Percentiles rank a stretch among this genome's conserved stretches.
Conservation (phyloP, 2,329 filamentous ascomycete genomes). For the Akanthomyces uredinophilus region DNA sequence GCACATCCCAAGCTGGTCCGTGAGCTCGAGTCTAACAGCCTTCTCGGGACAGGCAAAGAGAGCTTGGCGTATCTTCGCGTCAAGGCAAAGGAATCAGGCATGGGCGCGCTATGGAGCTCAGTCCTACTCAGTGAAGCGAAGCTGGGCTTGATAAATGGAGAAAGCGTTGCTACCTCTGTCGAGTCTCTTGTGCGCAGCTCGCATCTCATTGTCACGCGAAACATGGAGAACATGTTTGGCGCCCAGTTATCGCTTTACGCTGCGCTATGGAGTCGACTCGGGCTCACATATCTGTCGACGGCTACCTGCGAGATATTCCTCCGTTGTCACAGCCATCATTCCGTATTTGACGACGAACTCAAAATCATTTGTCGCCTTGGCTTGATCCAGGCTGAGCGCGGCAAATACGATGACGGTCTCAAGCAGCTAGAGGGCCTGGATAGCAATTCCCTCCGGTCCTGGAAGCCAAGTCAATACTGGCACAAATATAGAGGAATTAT, state of each 20-base stretch:
- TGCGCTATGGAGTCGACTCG: conserved; percentile 71
- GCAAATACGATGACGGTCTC: conserved; percentile 65
- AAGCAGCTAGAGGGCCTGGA: conserved; percentile 41
- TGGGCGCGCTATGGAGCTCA: conserved; percentile 80
- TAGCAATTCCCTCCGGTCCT: conserved; percentile 58
- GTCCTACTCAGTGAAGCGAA: conserved; percentile 83
- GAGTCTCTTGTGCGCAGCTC: conserved; percentile 80
- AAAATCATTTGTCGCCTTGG: conserved; percentile 69
- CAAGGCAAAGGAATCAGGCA: conserved; percentile 79
- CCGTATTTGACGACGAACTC: conserved; percentile 69
- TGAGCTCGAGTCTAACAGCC: conserved; percentile 63
- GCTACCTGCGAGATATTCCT: conserved; percentile 69
- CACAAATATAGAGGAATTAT: conserved; percentile 62
- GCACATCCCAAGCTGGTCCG: conserved; percentile 72
- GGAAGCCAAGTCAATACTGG: conserved; percentile 74
- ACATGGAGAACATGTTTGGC: conserved; percentile 67
- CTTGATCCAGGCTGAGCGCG: conserved; percentile 53
- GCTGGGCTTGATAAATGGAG: conserved; percentile 66
- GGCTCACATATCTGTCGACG: conserved; percentile 50
- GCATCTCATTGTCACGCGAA: conserved; percentile 72
- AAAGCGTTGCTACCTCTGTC: conserved; percentile 57
- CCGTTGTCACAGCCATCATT: conserved; percentile 58
- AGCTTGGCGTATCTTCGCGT: conserved; percentile 77
- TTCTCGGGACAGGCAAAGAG: conserved; percentile 74
- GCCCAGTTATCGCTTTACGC: conserved; percentile 68